Conservation (phyloP, 2,329 filamentous ascomycete genomes). For the Penicillium sp. region DNA sequence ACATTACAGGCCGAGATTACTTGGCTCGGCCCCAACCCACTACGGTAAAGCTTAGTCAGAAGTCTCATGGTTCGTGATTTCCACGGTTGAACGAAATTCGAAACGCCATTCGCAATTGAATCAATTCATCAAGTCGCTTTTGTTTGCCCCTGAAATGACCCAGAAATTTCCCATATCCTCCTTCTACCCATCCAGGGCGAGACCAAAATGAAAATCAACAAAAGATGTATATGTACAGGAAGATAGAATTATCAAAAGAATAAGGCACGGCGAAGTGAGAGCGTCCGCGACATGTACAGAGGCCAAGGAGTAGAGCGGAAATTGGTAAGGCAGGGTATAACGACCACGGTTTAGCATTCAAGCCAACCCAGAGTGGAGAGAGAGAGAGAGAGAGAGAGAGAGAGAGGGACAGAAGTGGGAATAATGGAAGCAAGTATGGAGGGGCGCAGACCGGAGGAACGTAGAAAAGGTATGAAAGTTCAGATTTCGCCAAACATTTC, state of each 20-base stretch:
- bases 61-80: background rate
- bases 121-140: slow-evolving; percentile 13
- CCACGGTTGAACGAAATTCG: background rate
- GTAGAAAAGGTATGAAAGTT: slow-evolving; percentile 20
- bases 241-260: slow-evolving; percentile 17
- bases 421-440: background rate
- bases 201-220: slow-evolving; percentile 10
- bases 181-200: slow-evolving; percentile 25
- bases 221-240: slow-evolving; percentile 27
- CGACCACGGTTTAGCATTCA: slow-evolving; percentile 11
- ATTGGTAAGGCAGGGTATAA: slow-evolving; percentile 9
- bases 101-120: background rate
- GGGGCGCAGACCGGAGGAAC: slow-evolving; percentile 1
- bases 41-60: slow-evolving; percentile 1
- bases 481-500: slow-evolving; percentile 75
- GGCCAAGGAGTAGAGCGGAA: slow-evolving; percentile 10
- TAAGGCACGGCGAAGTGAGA: slow-evolving; percentile 11
- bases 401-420: slow-evolving; percentile 14
- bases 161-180: slow-evolving; percentile 9
- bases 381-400: slow-evolving; percentile 19
- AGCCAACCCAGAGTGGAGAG: slow-evolving; percentile 20
- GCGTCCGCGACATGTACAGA: slow-evolving; percentile 19
- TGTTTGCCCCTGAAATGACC: slow-evolving; percentile 13
- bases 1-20: background rate
- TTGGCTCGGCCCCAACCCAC: background rate